Evolutionary conservation across 805 yeast species (phyloP).

Genomic region (Myxozyma udenii): DNA sequence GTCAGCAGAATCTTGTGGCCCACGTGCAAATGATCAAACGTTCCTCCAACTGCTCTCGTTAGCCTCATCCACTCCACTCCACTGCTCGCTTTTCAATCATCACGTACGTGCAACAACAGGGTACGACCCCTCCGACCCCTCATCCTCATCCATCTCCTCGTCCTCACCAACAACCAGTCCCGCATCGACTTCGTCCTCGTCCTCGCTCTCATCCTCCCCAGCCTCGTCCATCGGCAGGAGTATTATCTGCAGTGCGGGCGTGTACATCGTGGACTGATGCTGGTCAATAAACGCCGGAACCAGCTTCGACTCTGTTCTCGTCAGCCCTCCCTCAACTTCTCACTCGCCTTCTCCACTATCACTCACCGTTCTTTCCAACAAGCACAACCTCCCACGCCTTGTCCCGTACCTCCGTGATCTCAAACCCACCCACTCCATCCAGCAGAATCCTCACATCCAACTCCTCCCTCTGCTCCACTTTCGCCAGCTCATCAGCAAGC

Average conservation of each 20-base stretch:
- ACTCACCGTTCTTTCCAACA: constrained; percentile 33
- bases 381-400: constrained; percentile 39
- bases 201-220: constrained; percentile 1
- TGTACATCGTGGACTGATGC: constrained; percentile 17
- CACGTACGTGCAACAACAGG: constrained; percentile 25
- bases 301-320: constrained; percentile 14
- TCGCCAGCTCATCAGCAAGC: constrained; percentile 30
- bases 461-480: constrained; percentile 15
- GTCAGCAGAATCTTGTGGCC: constrained; percentile 88
- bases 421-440: constrained; percentile 36
- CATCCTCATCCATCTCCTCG: constrained; percentile 16
- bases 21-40: constrained; percentile 93
- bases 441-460: constrained; percentile 36
- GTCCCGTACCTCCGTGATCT: constrained; percentile 30
- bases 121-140: constrained; percentile 25
- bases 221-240: constrained; percentile 18
- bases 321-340: background rate
- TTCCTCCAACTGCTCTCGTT: constrained; percentile 74
- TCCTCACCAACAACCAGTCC: constrained; percentile 13
- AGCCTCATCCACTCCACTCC: background rate
- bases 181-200: constrained; percentile 9
- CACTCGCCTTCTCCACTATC: background rate
- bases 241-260: constrained; percentile 27
- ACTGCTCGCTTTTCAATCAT: too few relatives aligned
- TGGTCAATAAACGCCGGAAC: constrained; percentile 24